Base-by-base conservation (phyloP, 2,329 filamentous ascomycete species). In the Microsporum audouinii region DNA sequence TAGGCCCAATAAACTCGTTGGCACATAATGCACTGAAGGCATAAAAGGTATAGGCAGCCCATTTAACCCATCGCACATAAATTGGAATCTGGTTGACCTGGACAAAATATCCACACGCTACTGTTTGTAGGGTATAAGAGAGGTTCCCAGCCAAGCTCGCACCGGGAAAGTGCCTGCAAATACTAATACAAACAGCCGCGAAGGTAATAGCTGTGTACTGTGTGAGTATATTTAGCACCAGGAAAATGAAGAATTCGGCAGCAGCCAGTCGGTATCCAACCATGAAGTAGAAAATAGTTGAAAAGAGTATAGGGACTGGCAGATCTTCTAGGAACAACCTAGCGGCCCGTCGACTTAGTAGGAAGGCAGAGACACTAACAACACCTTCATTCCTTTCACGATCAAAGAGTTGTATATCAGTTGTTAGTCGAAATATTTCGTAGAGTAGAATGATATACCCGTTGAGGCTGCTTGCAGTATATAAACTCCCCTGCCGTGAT, bases 41-140 rank as follows among this genome's bases (percentile, higher is more conserved):
- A 67, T 90, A 91, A 68, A 68, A 71, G 0, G 69, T 70, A 55
- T 73, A 73, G 3, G 68, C 69, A 2, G 67, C 69, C 74, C 73
- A 76, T 63, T 89, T 91, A 1, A 88, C 75, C 88, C 88, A 91
- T 60, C 87, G 79, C n/a, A 89, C 83, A 66, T 90, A 91, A 0
- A 91, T 77, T 0, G 88, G 87, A 2, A 91, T 88, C 3, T 85
- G 84, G 59, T 88, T 83, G 8, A 80, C 79, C 70, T 91, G 87
- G 12, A 91, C 83, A 65, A 91, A 91, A 71, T 86, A 90, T 0
- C 88, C 88, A 64, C 87, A 89, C 0, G 84, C 84, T 76, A 90
- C 84, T 1, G 82, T 86, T 68, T 91, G 88, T 23, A 91, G 65
- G 0, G 88, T 91, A 66, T 85, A 91, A 0, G 79, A 81, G 56